Evolutionary conservation across 768 basidiomycete species (phyloP).

Genomic region (Kwoniella mangroviensis): DNA sequence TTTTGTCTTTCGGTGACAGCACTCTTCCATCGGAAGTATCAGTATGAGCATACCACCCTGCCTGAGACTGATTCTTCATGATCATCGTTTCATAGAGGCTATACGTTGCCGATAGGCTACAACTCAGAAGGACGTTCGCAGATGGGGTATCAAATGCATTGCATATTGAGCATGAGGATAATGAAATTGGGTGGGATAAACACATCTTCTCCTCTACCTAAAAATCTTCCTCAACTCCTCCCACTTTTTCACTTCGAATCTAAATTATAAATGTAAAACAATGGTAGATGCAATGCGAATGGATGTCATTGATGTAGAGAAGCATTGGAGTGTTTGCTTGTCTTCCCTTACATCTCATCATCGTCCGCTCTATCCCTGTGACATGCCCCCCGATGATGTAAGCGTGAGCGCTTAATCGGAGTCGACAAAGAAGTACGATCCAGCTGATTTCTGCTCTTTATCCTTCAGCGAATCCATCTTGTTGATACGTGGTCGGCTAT

Average conservation of each 20-base stretch:
- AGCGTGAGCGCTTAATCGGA: conserved; percentile 31
- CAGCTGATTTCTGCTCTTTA: conserved; percentile 58
- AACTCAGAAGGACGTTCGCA: neutral
- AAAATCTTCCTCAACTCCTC: no score
- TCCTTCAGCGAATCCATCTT: conserved; percentile 61
- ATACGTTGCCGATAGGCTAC: neutral
- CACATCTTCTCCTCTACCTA: no score
- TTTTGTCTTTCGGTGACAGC: neutral
- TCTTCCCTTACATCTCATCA: neutral
- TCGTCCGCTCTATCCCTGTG: neutral
- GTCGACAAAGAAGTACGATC: conserved; percentile 55
- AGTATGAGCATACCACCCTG: no score
- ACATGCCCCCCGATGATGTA: neutral
- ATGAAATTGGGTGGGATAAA: no score
- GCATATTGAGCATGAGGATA: neutral
- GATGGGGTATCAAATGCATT: conserved; percentile 8
- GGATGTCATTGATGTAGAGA: no score
- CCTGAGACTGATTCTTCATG: no score
- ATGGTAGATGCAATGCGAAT: neutral
- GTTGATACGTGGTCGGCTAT: conserved; percentile 60
- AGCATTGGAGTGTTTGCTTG: no score
- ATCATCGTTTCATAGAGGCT: no score
- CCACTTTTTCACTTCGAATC: neutral
- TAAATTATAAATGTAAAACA: neutral
- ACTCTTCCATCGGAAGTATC: neutral